A percentile compares a stretch with the other conserved stretches of the same genome.
These are phyloP conservation scores for Ceratobasidium sp. DNA, from an alignment of 1,284 basidiomycete genomes.

Conservation along the genomic window DNA sequence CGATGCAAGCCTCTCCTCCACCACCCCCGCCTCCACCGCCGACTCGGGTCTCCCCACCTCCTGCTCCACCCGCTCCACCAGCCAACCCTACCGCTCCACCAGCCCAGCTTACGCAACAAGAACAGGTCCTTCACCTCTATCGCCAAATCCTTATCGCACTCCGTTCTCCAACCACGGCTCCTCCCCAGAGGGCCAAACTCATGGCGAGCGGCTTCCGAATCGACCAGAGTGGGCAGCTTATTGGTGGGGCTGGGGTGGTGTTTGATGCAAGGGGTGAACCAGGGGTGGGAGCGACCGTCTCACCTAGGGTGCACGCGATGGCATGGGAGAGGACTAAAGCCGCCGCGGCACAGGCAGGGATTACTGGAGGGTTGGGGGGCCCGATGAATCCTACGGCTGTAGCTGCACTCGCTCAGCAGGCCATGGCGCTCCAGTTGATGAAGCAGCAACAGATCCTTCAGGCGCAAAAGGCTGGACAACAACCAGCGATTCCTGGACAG, in stretches of 20 bases:
- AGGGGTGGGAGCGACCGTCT: slow-evolving; percentile 7
- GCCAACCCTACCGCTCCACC: no score
- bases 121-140: neutral
- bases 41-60: no score
- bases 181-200: neutral
- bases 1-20: slow-evolving; percentile 11
- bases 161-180: neutral
- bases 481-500: neutral
- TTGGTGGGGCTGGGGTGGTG: slow-evolving; percentile 27
- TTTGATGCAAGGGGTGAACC: slow-evolving; percentile 28
- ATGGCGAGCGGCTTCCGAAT: slow-evolving; percentile 6
- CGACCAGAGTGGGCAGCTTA: slow-evolving; percentile 6
- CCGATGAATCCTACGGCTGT: no score
- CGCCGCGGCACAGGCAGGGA: neutral
- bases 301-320: slow-evolving; percentile 17
- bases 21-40: slow-evolving; percentile 3
- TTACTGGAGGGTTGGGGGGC: no score
- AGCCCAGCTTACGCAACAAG: neutral
- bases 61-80: no score
- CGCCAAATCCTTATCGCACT: slow-evolving; percentile 15
- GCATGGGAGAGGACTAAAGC: slow-evolving; percentile 1
- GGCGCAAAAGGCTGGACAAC: slow-evolving; percentile 6
- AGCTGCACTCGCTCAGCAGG: slow-evolving; percentile 10
- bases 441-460: neutral
- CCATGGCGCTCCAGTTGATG: slow-evolving; percentile 3